A percentile compares a stretch with the other conserved stretches of the same genome.
Evolutionary conservation across 2,329 filamentous ascomycete genomes (phyloP).

Genomic region (Fusarium solani-melongenae): DNA sequence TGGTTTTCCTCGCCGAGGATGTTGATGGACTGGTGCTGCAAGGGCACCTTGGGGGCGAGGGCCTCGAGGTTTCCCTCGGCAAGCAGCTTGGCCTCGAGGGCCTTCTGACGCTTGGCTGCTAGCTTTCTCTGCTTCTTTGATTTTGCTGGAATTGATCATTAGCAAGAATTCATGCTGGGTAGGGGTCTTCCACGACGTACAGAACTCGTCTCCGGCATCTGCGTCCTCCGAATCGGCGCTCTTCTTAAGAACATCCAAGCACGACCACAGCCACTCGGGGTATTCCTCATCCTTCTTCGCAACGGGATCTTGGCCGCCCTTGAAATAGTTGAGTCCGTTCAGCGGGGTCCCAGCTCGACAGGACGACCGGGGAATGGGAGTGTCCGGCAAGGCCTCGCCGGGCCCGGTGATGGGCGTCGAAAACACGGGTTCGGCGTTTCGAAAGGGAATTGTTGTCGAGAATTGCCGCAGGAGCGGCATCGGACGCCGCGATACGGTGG

Average conservation of each 20-base stretch:
- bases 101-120: constrained; percentile 73
- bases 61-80: constrained; percentile 74
- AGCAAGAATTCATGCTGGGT: constrained; percentile 9
- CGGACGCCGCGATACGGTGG: constrained; percentile 48
- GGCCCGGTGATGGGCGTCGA: constrained; percentile 49
- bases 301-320: constrained; percentile 77
- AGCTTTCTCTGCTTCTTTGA: constrained; percentile 82
- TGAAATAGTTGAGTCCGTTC: constrained; percentile 81
- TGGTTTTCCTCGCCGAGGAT: constrained; percentile 64
- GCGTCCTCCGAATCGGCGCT: constrained; percentile 59
- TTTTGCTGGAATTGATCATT: constrained; percentile 68
- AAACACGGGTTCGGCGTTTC: constrained; percentile 52
- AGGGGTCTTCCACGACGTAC: constrained; percentile 61
- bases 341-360: constrained; percentile 77
- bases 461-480: constrained; percentile 51
- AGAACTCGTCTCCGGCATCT: constrained; percentile 79
- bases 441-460: constrained; percentile 52
- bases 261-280: constrained; percentile 82
- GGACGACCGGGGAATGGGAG: constrained; percentile 55
- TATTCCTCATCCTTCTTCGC: constrained; percentile 81
- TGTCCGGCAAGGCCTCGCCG: constrained; percentile 46
- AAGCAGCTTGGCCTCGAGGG: constrained; percentile 67
- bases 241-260: constrained; percentile 72
- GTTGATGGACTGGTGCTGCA: constrained; percentile 84
- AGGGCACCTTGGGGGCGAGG: constrained; percentile 75